phyloP scores from a whole-genome alignment of 345 rosid genomes.

The Dipteronia dyeriana region DNA sequence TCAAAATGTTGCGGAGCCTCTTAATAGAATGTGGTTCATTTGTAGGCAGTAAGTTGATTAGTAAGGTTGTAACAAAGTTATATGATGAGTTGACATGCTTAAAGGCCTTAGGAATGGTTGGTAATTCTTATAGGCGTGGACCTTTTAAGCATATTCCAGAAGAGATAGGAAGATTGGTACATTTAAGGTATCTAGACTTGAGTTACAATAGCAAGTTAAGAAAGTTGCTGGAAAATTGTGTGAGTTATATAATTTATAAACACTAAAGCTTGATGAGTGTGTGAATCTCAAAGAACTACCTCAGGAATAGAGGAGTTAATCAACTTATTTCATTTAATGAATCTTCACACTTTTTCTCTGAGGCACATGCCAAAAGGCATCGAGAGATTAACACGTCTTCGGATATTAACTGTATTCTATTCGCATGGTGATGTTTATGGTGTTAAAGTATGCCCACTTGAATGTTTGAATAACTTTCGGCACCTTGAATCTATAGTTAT shows the following conservation, averaged over 20 bases:
- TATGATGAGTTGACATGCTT: background rate
- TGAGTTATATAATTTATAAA: conserved; percentile 12
- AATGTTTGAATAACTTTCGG: background rate
- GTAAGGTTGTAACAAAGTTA: background rate
- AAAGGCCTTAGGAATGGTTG: conserved; percentile 6
- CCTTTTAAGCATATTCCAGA: background rate
- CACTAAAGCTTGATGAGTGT: background rate
- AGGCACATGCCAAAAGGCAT: conserved; percentile 16
- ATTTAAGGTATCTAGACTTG: conserved; percentile 19
- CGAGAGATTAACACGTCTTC: background rate
- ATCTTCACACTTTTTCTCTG: background rate
- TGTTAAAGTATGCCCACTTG: background rate
- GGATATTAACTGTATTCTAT: background rate
- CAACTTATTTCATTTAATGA: conserved; percentile 1
- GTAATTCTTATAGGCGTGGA: background rate
- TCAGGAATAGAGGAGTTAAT: background rate
- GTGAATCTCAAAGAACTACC: background rate
- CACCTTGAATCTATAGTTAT: background rate
- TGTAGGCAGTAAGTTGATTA: background rate
- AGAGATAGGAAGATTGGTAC: background rate
- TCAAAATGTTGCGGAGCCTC: conserved; percentile 6
- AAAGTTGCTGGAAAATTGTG: conserved; percentile 13
- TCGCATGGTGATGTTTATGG: background rate
- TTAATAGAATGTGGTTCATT: background rate
- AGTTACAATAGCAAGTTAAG: accelerated